Percentiles rank a stretch among this genome's conserved stretches.
These are phyloP conservation scores for Straminergon stramineum DNA, from an alignment of 225 moss, liverwort and hornwort species.

Conservation along the genomic window DNA sequence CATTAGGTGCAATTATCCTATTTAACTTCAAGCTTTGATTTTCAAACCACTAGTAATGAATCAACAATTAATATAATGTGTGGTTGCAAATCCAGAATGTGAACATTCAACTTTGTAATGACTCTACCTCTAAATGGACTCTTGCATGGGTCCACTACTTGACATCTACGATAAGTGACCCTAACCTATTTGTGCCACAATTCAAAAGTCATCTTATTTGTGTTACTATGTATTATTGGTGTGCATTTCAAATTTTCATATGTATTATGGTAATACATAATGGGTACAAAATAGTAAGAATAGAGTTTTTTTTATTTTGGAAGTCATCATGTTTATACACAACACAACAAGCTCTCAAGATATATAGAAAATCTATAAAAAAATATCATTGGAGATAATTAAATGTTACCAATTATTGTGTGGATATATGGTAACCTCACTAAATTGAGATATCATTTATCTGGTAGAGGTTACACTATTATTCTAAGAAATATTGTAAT, in stretches of 20 bases:
- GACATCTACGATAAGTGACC: neutral
- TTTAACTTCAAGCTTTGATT: neutral
- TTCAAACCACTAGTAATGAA: neutral
- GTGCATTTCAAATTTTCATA: neutral
- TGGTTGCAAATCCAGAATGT: neutral
- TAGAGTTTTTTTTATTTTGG: neutral
- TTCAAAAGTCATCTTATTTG: neutral
- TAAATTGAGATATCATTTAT: neutral
- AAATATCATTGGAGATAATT: neutral
- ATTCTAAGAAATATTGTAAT: neutral
- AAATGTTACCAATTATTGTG: accelerated
- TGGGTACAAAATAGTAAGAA: neutral
- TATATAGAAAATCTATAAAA: neutral
- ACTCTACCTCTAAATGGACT: neutral
- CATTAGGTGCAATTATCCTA: too few relatives aligned
- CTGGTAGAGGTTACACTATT: accelerated
- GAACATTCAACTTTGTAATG: neutral
- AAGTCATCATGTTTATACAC: neutral
- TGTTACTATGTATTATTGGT: neutral
- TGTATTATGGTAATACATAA: neutral
- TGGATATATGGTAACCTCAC: neutral
- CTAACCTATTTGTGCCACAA: neutral
- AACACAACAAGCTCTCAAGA: neutral
- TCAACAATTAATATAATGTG: neutral
- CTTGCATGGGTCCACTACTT: neutral